Evolutionary conservation across 139 green algal species (phyloP).

Genomic region (Coelastrella sp.): DNA sequence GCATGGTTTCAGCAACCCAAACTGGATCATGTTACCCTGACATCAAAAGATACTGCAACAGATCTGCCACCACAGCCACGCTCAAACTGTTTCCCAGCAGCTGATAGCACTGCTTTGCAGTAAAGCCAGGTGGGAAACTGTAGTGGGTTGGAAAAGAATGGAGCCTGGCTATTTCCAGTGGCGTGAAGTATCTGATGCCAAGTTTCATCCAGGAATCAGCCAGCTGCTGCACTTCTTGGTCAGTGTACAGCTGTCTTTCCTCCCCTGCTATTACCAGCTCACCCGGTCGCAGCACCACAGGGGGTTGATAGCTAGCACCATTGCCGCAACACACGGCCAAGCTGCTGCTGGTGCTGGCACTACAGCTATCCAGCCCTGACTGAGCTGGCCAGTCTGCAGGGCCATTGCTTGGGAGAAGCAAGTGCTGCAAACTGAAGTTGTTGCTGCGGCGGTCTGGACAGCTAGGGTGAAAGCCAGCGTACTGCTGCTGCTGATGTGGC

Average conservation of each 20-base stretch:
- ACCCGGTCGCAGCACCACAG: background rate
- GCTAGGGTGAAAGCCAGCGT: too few species aligned
- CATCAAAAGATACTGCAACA: slow-evolving; percentile 65
- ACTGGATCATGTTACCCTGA: background rate
- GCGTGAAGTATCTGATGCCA: slow-evolving; percentile 75
- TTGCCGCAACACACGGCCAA: background rate
- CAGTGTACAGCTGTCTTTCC: background rate
- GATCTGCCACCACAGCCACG: slow-evolving; percentile 68
- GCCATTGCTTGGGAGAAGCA: background rate
- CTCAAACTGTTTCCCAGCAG: slow-evolving; percentile 80
- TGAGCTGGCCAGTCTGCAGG: too few species aligned
- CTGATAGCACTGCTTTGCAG: slow-evolving; percentile 67
- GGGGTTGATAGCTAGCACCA: background rate
- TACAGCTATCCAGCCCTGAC: too few species aligned
- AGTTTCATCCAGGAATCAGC: slow-evolving; percentile 48
- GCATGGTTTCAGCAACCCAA: background rate
- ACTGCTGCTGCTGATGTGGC: background rate
- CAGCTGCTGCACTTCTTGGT: background rate
- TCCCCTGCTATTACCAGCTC: background rate
- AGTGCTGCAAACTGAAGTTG: background rate
- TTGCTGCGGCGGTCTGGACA: background rate
- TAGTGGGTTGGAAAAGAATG: slow-evolving; percentile 77
- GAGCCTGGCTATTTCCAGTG: slow-evolving; percentile 74
- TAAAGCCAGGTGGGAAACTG: slow-evolving; percentile 67
- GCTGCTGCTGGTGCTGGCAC: background rate